A percentile compares a stretch with the other conserved stretches of the same genome.
These are phyloP conservation scores for Graphium sp. DNA, from an alignment of 2,329 filamentous ascomycete genomes.

Conservation along the genomic window DNA sequence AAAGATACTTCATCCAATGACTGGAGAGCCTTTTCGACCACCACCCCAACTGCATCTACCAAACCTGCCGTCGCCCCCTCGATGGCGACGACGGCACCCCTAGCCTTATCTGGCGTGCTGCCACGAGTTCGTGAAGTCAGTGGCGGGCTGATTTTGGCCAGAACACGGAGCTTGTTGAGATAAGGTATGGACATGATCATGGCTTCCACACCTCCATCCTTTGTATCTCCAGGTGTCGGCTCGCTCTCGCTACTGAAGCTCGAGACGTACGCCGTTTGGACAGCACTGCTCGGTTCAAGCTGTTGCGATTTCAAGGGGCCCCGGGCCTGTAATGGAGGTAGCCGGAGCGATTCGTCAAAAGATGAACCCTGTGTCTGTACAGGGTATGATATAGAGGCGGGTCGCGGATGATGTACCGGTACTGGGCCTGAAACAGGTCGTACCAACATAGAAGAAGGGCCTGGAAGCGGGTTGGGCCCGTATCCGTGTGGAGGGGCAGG, in stretches of 20 bases:
- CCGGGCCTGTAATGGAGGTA: conserved; percentile 34
- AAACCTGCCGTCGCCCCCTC: conserved; percentile 51
- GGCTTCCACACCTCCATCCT: conserved; percentile 29
- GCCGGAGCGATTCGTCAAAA: conserved; percentile 34
- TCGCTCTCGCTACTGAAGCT: conserved; percentile 3
- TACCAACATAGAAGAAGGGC: conserved; percentile 5
- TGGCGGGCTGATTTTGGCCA: conserved; percentile 61
- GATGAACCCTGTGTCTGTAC: conserved; percentile 12
- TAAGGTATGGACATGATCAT: conserved; percentile 64
- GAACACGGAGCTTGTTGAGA: conserved; percentile 57
- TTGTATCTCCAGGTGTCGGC: too few species aligned
- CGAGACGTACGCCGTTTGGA: not conserved
- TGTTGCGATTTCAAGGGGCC: conserved; percentile 11
- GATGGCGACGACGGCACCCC: conserved; percentile 70
- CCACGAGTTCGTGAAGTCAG: conserved; percentile 23
- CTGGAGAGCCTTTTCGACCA: conserved; percentile 46
- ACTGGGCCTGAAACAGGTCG: conserved; percentile 11
- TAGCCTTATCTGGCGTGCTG: conserved; percentile 19
- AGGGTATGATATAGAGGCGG: conserved; percentile 14
- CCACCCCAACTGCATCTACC: conserved; percentile 38
- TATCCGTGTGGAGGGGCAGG: conserved; percentile 11
- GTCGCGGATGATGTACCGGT: conserved; percentile 36
- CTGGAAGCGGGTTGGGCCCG: conserved; percentile 11
- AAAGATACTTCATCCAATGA: conserved; percentile 22
- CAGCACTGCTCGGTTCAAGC: conserved; percentile 4